Conservation (phyloP, 2,329 filamentous ascomycete genomes). For the Penicillium italicum region DNA sequence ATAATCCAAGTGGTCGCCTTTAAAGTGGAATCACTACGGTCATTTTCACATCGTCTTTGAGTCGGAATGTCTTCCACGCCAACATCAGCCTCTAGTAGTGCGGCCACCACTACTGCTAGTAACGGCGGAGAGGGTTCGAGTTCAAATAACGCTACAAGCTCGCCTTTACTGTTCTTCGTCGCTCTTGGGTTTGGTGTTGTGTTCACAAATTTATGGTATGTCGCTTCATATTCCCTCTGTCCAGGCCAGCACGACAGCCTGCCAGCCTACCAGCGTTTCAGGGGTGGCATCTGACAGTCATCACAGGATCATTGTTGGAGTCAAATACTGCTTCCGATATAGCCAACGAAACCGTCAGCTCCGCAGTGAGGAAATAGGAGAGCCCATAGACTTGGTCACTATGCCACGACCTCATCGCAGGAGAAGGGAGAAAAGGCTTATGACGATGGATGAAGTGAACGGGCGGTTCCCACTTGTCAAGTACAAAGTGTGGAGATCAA, state of each 20-base stretch:
- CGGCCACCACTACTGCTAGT: conserved; percentile 29
- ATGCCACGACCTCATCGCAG: conserved; percentile 83
- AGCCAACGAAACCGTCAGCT: conserved; percentile 86
- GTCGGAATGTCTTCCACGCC: conserved; percentile 31
- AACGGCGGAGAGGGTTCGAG: conserved; percentile 31
- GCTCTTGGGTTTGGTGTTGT: conserved; percentile 96
- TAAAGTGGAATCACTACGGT: not conserved
- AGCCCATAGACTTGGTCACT: conserved; percentile 80
- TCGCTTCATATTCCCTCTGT: conserved; percentile 10
- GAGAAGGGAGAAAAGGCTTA: conserved; percentile 93
- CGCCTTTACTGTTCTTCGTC: conserved; percentile 84
- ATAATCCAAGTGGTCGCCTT: not conserved
- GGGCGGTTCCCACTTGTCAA: conserved; percentile 93
- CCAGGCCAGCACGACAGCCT: not conserved
- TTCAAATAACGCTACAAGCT: conserved; percentile 57
- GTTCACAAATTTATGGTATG: conserved; percentile 97
- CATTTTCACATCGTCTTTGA: not conserved
- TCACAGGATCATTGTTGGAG: conserved; percentile 93
- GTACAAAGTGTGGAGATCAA: conserved; percentile 91
- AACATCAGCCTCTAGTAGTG: conserved; percentile 22
- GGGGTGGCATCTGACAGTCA: conserved; percentile 8
- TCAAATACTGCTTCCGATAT: conserved; percentile 99
- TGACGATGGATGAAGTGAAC: conserved; percentile 99
- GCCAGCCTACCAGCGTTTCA: not conserved
- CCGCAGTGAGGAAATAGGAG: conserved; percentile 72